Conservation (phyloP, 1,284 basidiomycete genomes). For the Cutaneotrichosporon mucoides region DNA sequence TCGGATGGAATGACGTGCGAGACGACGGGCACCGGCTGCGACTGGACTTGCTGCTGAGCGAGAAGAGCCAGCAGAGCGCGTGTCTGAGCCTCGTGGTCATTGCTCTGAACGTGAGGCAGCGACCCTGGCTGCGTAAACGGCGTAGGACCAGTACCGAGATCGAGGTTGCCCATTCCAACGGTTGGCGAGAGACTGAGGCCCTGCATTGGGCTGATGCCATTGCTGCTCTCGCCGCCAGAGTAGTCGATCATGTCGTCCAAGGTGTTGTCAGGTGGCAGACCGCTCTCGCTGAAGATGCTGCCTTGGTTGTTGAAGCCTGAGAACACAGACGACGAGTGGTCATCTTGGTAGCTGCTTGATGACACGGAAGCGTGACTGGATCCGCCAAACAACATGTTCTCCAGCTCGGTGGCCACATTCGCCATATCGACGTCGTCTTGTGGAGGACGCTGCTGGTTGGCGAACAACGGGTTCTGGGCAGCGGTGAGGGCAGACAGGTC, state of each 20-base stretch:
- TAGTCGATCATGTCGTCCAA: slow-evolving; percentile 43
- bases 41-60: slow-evolving; percentile 4
- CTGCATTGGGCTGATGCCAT: slow-evolving; percentile 19
- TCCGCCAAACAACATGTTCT: slow-evolving; percentile 26
- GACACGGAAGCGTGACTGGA: slow-evolving; percentile 33
- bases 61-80: slow-evolving; percentile 19
- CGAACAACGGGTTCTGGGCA: slow-evolving; percentile 16
- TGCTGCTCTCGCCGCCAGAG: slow-evolving; percentile 34
- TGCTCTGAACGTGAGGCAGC: slow-evolving; percentile 2
- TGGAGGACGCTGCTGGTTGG: slow-evolving; percentile 8
- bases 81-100: slow-evolving; percentile 20
- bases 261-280: slow-evolving; percentile 31
- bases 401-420: slow-evolving; percentile 28
- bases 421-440: slow-evolving; percentile 29
- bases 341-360: slow-evolving; percentile 31
- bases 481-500: slow-evolving; percentile 14
- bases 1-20: slow-evolving; percentile 74
- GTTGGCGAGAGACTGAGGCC: slow-evolving; percentile 19
- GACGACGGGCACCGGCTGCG: slow-evolving; percentile 42
- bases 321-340: slow-evolving; percentile 28
- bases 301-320: slow-evolving; percentile 24
- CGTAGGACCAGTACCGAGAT: slow-evolving; percentile 12
- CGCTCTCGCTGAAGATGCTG: slow-evolving; percentile 38
- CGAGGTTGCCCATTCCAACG: slow-evolving; percentile 14
- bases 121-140: background rate